Conservation (phyloP, 768 basidiomycete genomes). For the Roridomyces roridus region DNA sequence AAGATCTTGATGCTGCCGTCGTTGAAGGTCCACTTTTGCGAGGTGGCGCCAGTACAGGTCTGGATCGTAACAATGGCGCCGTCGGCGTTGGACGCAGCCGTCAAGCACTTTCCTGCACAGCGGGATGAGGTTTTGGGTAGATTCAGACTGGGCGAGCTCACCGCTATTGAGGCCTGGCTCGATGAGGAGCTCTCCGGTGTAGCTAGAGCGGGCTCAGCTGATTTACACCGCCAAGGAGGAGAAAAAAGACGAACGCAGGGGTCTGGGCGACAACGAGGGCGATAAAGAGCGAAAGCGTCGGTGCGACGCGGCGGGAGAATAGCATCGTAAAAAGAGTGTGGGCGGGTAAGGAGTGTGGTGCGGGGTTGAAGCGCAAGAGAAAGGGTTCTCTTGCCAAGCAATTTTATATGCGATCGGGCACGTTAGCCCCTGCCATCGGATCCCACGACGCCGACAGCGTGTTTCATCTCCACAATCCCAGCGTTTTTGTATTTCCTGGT, state of each 20-base stretch:
- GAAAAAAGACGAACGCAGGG: slow-evolving; percentile 26
- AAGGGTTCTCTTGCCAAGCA: too few species aligned
- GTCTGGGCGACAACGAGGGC: slow-evolving; percentile 29
- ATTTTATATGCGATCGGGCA: too few species aligned
- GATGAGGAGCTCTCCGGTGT: slow-evolving; percentile 48
- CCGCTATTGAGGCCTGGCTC: slow-evolving; percentile 50
- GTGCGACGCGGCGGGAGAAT: slow-evolving; percentile 12
- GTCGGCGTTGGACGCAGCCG: slow-evolving; percentile 54
- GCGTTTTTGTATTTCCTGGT: too few species aligned
- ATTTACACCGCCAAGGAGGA: too few species aligned
- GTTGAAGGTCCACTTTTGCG: slow-evolving; percentile 57
- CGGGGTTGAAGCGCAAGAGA: too few species aligned
- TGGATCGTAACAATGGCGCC: slow-evolving; percentile 55
- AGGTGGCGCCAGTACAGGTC: slow-evolving; percentile 48
- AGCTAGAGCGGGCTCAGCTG: slow-evolving; percentile 37
- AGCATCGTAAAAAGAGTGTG: slow-evolving; percentile 26
- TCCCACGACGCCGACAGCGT: too few species aligned
- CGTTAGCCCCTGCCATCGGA: too few species aligned
- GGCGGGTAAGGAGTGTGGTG: slow-evolving; percentile 17
- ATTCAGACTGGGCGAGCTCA: slow-evolving; percentile 26
- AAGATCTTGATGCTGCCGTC: slow-evolving; percentile 49
- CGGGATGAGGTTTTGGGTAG: background rate
- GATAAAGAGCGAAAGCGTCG: slow-evolving; percentile 22
- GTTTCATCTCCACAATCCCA: too few species aligned
- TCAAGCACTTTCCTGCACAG: slow-evolving; percentile 53